These are phyloP conservation scores for Auricularia cornea DNA, from an alignment of 768 basidiomycete species.

Conservation along the genomic window DNA sequence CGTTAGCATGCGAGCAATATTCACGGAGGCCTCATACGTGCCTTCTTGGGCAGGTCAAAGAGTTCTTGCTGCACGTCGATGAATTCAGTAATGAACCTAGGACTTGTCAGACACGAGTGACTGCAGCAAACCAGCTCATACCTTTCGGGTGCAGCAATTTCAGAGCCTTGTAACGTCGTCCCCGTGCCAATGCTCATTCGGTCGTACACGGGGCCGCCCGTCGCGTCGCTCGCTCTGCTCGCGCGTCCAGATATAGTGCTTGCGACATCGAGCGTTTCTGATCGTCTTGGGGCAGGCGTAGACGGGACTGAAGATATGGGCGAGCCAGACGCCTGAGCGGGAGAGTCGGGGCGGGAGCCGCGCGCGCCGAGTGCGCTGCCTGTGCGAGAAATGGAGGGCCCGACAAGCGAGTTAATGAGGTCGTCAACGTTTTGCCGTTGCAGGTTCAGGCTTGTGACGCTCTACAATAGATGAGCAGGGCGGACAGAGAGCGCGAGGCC, in stretches of 20 bases:
- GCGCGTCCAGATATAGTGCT: constrained; percentile 48
- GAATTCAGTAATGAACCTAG: constrained; percentile 65
- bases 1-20: constrained; percentile 10
- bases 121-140: too few relatives aligned
- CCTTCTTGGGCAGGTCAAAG: constrained; percentile 84
- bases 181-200: constrained; percentile 33
- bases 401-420: constrained; percentile 53
- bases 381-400: constrained; percentile 24
- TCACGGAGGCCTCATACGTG: constrained; percentile 25
- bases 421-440: constrained; percentile 52
- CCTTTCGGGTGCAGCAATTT: constrained; percentile 3
- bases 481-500: constrained; percentile 21
- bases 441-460: not conserved
- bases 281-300: constrained; percentile 48
- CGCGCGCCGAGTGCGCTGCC: constrained; percentile 9
- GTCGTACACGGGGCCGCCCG: constrained; percentile 30
- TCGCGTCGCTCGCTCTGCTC: constrained; percentile 61
- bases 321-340: constrained; percentile 28
- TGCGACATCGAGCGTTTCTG: constrained; percentile 21
- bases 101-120: constrained; percentile 38
- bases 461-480: not conserved
- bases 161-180: not conserved
- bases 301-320: constrained; percentile 66
- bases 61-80: constrained; percentile 85
- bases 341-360: not conserved